Base-by-base conservation (phyloP, 768 basidiomycete species). In the Mycena floridula region DNA sequence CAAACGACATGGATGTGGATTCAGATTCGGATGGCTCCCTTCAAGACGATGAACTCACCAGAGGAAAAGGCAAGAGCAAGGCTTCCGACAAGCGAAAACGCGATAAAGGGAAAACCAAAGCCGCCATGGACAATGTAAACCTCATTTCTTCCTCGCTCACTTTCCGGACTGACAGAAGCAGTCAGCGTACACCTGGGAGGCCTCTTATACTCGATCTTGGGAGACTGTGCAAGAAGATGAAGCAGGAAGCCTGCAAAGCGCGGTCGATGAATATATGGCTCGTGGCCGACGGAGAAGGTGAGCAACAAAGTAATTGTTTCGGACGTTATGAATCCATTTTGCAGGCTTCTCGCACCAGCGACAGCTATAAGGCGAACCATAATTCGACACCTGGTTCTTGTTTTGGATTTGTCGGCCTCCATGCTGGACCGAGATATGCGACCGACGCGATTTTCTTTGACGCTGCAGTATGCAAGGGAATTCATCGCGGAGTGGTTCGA, bases 401-500 rank as follows among this genome's bases (percentile, higher is more conserved):
- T 98, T n/a, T 70, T 99, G 11, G 96, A 99, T 61, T 72, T 98
- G 2, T 96, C 93, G 0, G 66, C 79, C 2, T 81, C 92, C 1
- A 98, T 98, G 92, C 76, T 81, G 65, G 96, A 98, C 63, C 81
- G 93, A 23, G 96, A 99, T 65, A 89, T 95, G 83, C 79, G 95
- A 5, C 92, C 94, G 9, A 92, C 89, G 18, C 79, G 96, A 45
- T 94, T 95, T 53, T 94, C 96, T 58, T 64, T 99, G 25, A 85
- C 83, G 55, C 66, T 98, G 36, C 85, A 93, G 56, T 95, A 94
- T 59, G 79, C 92, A 12, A 78, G 92, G 46, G 89, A 90, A 54
- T 99, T 98, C 53, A 76, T 98, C 23, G 70, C 77, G 6, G 96
- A 99, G 61, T 99, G 95, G 94, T 99, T 98, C 62, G 96, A 99